Percentiles rank a stretch among this genome's conserved stretches.
phyloP scores from a whole-genome alignment of 1,139 yeast species.

The Dujonia santamariae region DNA sequence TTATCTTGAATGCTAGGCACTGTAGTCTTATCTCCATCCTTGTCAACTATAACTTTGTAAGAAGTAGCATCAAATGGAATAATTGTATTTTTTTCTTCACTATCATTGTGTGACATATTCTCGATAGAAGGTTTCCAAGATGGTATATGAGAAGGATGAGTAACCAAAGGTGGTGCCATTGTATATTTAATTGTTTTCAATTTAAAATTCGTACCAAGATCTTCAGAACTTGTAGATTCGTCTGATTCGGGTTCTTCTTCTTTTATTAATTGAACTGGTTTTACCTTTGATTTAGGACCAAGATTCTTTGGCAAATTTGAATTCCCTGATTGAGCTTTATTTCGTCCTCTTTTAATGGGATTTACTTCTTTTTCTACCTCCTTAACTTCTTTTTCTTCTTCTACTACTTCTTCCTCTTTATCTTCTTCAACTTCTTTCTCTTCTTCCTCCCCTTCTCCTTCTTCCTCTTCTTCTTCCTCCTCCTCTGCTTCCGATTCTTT shows the following conservation, averaged over 20 bases:
- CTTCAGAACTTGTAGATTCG: slow-evolving; percentile 2
- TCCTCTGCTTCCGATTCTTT: slow-evolving; percentile 4
- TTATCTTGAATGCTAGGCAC: slow-evolving; percentile 34
- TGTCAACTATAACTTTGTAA: slow-evolving; percentile 20
- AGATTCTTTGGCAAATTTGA: neutral
- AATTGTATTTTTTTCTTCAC: slow-evolving; percentile 30
- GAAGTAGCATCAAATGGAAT: slow-evolving; percentile 31
- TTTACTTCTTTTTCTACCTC: neutral
- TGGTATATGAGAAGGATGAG: slow-evolving; percentile 76
- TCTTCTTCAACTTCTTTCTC: slow-evolving; percentile 4
- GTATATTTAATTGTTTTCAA: slow-evolving; percentile 44
- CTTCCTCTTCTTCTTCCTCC: slow-evolving; percentile 8
- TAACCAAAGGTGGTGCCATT: slow-evolving; percentile 59
- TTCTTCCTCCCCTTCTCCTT: slow-evolving; percentile 11
- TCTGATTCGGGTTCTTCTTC: neutral
- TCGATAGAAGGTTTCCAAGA: slow-evolving; percentile 52
- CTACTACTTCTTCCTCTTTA: slow-evolving; percentile 10
- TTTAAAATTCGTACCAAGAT: slow-evolving; percentile 22
- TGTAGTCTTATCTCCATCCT: slow-evolving; percentile 14
- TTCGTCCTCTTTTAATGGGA: neutral
- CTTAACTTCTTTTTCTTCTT: slow-evolving; percentile 9
- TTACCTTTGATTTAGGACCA: neutral
- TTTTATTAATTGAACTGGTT: neutral
- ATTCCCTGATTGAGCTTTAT: too few relatives aligned
- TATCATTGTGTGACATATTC: slow-evolving; percentile 1